phyloP scores from a whole-genome alignment of 352 stramenopile genomes.

The Achlya hypogyna region DNA sequence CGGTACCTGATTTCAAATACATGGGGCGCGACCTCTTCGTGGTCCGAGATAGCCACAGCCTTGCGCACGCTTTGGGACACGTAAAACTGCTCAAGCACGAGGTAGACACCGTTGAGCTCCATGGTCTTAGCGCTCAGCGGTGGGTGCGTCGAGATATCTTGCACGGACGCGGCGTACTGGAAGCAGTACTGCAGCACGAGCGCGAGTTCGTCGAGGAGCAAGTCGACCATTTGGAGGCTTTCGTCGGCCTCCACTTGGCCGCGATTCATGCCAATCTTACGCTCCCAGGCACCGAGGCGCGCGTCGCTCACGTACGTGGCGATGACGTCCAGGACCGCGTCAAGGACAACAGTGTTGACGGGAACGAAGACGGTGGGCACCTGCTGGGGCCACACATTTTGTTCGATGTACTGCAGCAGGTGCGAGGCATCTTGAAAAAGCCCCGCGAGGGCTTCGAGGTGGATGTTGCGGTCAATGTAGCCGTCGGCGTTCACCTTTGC shows the following conservation, averaged over 20 bases:
- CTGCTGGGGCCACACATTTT: conserved; percentile 34
- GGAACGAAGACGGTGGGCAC: conserved; percentile 43
- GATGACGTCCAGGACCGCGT: conserved; percentile 54
- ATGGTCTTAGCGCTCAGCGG: conserved; percentile 51
- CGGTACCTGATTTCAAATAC: conserved; percentile 31
- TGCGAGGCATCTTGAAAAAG: conserved; percentile 16
- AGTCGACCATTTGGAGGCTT: conserved; percentile 80
- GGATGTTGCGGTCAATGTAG: conserved; percentile 59
- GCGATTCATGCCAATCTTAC: conserved; percentile 28
- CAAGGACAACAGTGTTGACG: conserved; percentile 47
- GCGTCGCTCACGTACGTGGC: conserved; percentile 65
- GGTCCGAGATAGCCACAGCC: conserved; percentile 69
- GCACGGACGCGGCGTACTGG: conserved; percentile 49
- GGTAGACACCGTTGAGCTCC: conserved; percentile 69
- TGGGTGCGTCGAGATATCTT: neutral
- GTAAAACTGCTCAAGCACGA: conserved; percentile 78
- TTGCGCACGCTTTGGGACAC: conserved; percentile 81
- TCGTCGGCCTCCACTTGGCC: conserved; percentile 54
- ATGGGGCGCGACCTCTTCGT: conserved; percentile 49
- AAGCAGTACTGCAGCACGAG: conserved; percentile 65
- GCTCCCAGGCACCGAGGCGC: conserved; percentile 68
- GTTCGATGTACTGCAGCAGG: conserved; percentile 17
- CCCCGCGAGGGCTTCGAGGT: conserved; percentile 1
- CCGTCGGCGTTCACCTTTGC: conserved; percentile 64
- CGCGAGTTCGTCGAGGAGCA: conserved; percentile 71